Conservation (phyloP, 371 early-diverging fungal species). For the Mortierella sp. region DNA sequence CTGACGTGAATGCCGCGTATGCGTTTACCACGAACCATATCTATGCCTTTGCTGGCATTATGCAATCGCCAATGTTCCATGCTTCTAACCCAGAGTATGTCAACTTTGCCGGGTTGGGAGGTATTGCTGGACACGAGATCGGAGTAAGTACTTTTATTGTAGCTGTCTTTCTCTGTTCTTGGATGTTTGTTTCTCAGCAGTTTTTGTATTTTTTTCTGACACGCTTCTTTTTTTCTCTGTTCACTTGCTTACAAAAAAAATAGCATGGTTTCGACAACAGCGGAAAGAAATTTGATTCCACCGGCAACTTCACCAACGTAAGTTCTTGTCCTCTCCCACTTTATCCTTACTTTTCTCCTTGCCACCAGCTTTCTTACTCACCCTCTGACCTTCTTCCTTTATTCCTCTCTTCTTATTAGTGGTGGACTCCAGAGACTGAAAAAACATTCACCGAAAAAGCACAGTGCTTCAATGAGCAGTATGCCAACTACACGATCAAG, state of each 20-base stretch:
- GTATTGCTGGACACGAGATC: conserved; percentile 72
- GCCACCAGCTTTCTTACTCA: not conserved
- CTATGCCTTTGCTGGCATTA: conserved; percentile 69
- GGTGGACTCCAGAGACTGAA: conserved; percentile 75
- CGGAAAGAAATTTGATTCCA: not conserved
- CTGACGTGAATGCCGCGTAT: conserved; percentile 71
- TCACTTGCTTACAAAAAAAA: not conserved
- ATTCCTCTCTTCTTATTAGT: conserved; percentile 45
- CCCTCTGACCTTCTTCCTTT: not conserved
- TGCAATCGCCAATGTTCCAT: conserved; percentile 65
- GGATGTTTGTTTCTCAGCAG: too few relatives aligned
- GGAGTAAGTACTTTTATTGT: conserved; percentile 52
- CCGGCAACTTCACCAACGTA: too few relatives aligned
- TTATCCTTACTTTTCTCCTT: not conserved
- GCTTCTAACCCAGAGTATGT: conserved; percentile 61
- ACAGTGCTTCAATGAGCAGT: conserved; percentile 77
- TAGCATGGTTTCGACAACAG: not conserved
- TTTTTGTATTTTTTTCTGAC: not conserved
- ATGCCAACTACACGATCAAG: conserved; percentile 47
- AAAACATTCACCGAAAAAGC: conserved; percentile 63
- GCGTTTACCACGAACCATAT: conserved; percentile 64
- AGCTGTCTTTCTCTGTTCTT: not conserved
- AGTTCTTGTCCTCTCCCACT: too few relatives aligned
- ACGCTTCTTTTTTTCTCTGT: not conserved
- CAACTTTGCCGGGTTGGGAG: conserved; percentile 73